Percentiles rank a stretch among this genome's conserved stretches.
phyloP scores from a whole-genome alignment of 73 alveolate species.

The Paramecium pentaurelia region DNA sequence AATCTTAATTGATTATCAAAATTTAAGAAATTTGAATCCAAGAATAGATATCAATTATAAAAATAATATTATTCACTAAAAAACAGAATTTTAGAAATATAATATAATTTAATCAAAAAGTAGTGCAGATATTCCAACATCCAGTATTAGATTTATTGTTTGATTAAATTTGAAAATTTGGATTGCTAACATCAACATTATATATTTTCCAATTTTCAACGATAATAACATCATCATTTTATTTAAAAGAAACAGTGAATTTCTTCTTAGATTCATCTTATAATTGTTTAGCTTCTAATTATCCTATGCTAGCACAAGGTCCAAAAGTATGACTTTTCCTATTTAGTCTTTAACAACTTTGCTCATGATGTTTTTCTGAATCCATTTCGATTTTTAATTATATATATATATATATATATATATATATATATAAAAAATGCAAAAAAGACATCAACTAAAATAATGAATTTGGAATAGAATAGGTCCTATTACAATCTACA shows the following conservation, averaged over 20 bases:
- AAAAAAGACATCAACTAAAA: background rate
- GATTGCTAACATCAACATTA: conserved; percentile 6
- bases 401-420: background rate
- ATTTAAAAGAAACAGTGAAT: background rate
- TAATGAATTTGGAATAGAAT: background rate
- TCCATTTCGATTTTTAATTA: background rate
- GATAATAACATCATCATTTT: background rate
- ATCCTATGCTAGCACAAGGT: background rate
- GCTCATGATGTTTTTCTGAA: background rate
- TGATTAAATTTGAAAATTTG: background rate
- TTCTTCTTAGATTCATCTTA: background rate
- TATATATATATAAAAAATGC: background rate
- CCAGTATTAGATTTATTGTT: background rate
- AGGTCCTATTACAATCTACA: background rate
- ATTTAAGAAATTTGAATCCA: background rate
- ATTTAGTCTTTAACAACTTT: background rate
- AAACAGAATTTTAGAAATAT: background rate
- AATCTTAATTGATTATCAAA: background rate
- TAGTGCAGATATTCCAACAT: background rate
- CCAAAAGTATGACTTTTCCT: background rate
- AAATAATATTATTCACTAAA: background rate
- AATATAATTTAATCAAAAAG: background rate
- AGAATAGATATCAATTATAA: background rate
- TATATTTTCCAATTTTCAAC: conserved; percentile 13
- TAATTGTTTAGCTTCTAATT: background rate